Conservation (phyloP, 208 protist genomes). For the Leishmania turanica region DNA sequence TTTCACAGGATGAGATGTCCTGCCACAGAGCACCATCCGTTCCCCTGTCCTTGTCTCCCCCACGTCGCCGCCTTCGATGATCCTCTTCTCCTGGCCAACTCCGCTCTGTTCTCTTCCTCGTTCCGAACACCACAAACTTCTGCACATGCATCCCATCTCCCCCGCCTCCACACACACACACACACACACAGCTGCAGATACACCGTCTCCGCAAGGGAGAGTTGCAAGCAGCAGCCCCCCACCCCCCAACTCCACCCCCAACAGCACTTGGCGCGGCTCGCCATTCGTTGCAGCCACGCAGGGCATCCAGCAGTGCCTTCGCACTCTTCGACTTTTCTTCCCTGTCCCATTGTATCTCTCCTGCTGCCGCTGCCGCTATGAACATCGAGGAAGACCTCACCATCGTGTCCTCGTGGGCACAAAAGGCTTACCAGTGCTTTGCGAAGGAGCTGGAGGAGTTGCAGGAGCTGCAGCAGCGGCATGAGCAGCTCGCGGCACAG, state of each 20-base stretch:
- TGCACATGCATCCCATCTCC: neutral
- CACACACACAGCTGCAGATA: neutral
- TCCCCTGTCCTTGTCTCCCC: neutral
- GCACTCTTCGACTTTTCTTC: neutral
- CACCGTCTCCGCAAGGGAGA: neutral
- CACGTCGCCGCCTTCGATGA: neutral
- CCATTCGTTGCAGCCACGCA: neutral
- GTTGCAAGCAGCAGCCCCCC: neutral
- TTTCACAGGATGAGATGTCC: neutral
- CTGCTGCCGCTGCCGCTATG: neutral
- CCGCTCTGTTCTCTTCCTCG: neutral
- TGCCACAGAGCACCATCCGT: neutral
- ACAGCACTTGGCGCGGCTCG: neutral
- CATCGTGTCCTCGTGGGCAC: conserved; percentile 62
- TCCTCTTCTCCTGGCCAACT: neutral
- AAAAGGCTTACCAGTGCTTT: conserved; percentile 53
- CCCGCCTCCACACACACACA: neutral
- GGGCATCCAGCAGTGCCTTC: neutral
- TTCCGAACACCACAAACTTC: neutral
- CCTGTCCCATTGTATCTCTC: conserved; percentile 3
- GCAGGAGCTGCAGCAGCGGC: conserved; percentile 43
- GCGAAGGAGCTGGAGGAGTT: conserved; percentile 62
- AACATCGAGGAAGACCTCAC: conserved; percentile 51
- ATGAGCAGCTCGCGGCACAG: conserved; percentile 30
- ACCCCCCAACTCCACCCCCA: too few relatives aligned